phyloP scores from a whole-genome alignment of 2,329 filamentous ascomycete species.

The Neonectria magnoliae region DNA sequence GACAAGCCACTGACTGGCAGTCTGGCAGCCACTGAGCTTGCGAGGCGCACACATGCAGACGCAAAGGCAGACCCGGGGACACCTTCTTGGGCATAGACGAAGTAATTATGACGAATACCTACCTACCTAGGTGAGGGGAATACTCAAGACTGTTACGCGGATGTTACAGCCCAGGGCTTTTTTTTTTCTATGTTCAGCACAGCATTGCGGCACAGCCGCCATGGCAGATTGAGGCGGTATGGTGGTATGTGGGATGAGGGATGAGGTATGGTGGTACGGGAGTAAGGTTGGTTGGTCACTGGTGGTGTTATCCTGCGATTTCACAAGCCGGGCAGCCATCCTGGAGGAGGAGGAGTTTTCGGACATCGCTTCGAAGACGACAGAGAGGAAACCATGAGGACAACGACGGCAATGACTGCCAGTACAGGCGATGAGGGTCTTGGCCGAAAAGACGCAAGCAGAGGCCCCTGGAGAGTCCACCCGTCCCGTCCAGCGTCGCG shows the following conservation, averaged over 20 bases:
- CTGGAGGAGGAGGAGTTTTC: neutral
- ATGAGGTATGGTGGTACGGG: slow-evolving; percentile 2
- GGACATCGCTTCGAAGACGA: neutral
- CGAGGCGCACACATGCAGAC: slow-evolving; percentile 2
- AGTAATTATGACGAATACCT: slow-evolving; percentile 19
- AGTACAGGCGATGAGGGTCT: neutral
- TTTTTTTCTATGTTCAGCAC: neutral
- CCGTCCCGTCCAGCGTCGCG: neutral
- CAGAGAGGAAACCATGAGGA: neutral
- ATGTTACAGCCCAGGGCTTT: slow-evolving; percentile 6
- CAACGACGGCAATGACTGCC: neutral
- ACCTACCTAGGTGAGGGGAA: neutral
- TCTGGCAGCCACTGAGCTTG: slow-evolving; percentile 3
- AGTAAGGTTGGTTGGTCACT: neutral
- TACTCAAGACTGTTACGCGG: neutral
- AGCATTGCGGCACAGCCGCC: neutral
- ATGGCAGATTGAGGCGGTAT: neutral
- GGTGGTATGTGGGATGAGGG: neutral
- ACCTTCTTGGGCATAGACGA: slow-evolving; percentile 8
- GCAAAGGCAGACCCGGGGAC: neutral
- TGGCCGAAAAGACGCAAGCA: neutral
- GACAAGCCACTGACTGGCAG: slow-evolving; percentile 2
- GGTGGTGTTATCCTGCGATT: slow-evolving; percentile 22
- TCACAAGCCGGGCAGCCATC: slow-evolving; percentile 23
- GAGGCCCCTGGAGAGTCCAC: neutral